Conservation (phyloP, 2,329 filamentous ascomycete genomes). For the Colletotrichum sansevieriae region DNA sequence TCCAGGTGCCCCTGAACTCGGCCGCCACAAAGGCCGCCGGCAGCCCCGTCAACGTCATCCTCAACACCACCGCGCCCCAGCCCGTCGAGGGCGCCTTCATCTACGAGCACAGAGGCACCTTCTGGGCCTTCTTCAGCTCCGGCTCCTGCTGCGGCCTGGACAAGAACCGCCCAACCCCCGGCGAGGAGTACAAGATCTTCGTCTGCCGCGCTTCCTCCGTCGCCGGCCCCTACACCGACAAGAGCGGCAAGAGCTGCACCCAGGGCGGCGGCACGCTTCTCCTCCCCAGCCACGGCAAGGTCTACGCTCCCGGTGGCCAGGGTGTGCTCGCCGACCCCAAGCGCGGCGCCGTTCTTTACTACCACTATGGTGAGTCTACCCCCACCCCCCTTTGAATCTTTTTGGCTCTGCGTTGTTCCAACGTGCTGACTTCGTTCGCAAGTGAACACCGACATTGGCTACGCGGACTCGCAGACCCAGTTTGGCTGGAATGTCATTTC, state of each 20-base stretch:
- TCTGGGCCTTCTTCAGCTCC: slow-evolving; percentile 74
- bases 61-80: slow-evolving; percentile 63
- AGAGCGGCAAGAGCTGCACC: slow-evolving; percentile 65
- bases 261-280: slow-evolving; percentile 73
- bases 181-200: slow-evolving; percentile 75
- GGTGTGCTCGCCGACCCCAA: slow-evolving; percentile 52
- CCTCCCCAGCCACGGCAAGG: slow-evolving; percentile 68
- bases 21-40: slow-evolving; percentile 48
- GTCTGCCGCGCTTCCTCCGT: slow-evolving; percentile 70
- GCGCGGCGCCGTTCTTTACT: slow-evolving; percentile 57
- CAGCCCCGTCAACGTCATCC: slow-evolving; percentile 62
- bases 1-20: slow-evolving; percentile 65
- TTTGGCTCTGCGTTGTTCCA: background rate
- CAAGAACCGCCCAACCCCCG: slow-evolving; percentile 61
- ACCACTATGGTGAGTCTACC: slow-evolving; percentile 48
- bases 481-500: slow-evolving; percentile 65
- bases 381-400: too few species aligned
- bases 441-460: slow-evolving; percentile 51
- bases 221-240: slow-evolving; percentile 69
- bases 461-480: slow-evolving; percentile 57
- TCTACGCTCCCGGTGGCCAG: slow-evolving; percentile 77
- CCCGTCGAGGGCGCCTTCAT: slow-evolving; percentile 70
- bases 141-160: slow-evolving; percentile 75
- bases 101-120: slow-evolving; percentile 67
- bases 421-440: background rate